These are phyloP conservation scores for Lolium multiflorum DNA, from an alignment of 176 grass and related monocot genomes.

Conservation along the genomic window DNA sequence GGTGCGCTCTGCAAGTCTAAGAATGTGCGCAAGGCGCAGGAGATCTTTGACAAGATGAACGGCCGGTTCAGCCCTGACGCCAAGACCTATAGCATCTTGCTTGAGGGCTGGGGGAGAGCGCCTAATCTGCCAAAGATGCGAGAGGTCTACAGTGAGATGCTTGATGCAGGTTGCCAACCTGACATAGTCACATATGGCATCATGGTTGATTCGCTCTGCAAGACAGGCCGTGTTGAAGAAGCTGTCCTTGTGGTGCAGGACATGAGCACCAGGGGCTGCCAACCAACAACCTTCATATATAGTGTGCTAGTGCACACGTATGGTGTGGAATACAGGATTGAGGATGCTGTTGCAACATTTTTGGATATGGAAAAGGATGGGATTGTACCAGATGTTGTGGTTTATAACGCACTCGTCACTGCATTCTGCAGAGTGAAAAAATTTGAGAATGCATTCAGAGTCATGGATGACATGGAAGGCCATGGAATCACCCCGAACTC, in stretches of 20 bases:
- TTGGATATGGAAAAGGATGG: conserved; percentile 83
- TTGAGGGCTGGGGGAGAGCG: conserved; percentile 92
- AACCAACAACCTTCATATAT: conserved; percentile 83
- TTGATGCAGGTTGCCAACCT: conserved; percentile 66
- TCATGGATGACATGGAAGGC: conserved; percentile 81
- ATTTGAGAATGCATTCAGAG: conserved; percentile 77
- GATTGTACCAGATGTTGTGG: conserved; percentile 80
- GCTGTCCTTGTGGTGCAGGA: conserved; percentile 70
- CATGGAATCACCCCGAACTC: conserved; percentile 73
- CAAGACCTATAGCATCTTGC: conserved; percentile 96
- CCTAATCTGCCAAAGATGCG: conserved; percentile 94
- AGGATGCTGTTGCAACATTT: conserved; percentile 87
- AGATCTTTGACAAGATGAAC: conserved; percentile 87
- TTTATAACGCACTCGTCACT: conserved; percentile 83
- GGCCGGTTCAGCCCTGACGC: conserved; percentile 62
- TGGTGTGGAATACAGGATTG: conserved; percentile 81
- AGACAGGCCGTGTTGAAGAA: conserved; percentile 73
- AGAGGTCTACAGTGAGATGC: conserved; percentile 76
- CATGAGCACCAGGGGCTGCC: conserved; percentile 69
- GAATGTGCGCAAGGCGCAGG: conserved; percentile 88
- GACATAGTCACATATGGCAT: conserved; percentile 97
- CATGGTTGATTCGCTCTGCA: conserved; percentile 93
- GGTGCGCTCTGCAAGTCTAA: conserved; percentile 82
- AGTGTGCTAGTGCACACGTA: conserved; percentile 82
- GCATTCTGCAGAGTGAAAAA: conserved; percentile 85